Percentiles rank a stretch among this genome's conserved stretches.
Evolutionary conservation across 208 protist species (phyloP).

Genomic region (Leishmania major): DNA sequence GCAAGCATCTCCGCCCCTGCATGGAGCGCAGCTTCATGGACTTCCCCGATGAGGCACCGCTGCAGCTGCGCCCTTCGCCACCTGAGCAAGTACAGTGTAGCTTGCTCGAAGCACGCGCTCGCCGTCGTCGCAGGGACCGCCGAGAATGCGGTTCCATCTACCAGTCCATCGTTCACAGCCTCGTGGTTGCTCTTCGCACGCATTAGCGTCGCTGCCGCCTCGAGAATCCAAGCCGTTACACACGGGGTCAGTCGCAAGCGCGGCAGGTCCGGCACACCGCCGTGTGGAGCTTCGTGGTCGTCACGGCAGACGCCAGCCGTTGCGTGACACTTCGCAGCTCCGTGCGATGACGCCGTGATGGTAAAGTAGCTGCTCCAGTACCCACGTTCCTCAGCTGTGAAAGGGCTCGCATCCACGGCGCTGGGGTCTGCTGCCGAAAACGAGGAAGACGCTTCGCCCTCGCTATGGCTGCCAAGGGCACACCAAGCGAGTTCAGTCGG

Average conservation of each 20-base stretch:
- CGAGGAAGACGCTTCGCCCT: background rate
- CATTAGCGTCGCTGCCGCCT: conserved; percentile 14
- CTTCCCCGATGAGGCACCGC: background rate
- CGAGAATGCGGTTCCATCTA: background rate
- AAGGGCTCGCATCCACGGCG: background rate
- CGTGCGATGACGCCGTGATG: background rate
- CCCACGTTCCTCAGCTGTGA: conserved; percentile 11
- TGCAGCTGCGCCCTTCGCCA: conserved; percentile 24
- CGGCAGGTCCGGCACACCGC: background rate
- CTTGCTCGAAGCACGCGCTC: conserved; percentile 10
- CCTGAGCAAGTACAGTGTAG: conserved; percentile 14
- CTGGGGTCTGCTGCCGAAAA: background rate
- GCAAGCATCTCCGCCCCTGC: background rate
- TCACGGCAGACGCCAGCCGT: background rate
- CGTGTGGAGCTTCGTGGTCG: background rate
- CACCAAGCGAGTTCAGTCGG: conserved; percentile 20
- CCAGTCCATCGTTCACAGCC: background rate
- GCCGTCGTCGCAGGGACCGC: conserved; percentile 2
- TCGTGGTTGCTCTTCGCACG: background rate
- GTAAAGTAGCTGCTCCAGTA: conserved; percentile 29
- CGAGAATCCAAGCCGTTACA: conserved; percentile 17
- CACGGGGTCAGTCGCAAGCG: conserved; percentile 24
- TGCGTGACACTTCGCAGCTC: background rate
- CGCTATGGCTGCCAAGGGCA: conserved; percentile 1
- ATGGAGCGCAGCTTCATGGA: background rate